phyloP scores from a whole-genome alignment of 306 rosid genomes.

The Lupinus albus region DNA sequence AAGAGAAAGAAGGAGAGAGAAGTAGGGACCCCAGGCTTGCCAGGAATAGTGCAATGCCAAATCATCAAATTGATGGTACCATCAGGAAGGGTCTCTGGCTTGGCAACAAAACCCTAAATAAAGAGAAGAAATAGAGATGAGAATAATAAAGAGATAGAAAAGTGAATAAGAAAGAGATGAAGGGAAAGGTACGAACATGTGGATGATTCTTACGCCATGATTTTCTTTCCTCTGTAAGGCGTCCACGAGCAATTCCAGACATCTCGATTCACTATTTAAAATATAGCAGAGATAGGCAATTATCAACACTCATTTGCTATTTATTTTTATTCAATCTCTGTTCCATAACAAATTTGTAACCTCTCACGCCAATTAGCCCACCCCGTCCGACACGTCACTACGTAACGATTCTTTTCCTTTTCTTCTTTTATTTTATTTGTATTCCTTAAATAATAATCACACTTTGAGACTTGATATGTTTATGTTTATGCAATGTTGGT shows the following conservation, averaged over 20 bases:
- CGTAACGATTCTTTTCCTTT: too few species aligned
- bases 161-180: background rate
- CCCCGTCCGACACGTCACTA: too few species aligned
- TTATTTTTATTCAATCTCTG: background rate
- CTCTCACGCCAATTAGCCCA: too few species aligned
- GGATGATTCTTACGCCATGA: slow-evolving; percentile 97
- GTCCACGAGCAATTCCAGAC: slow-evolving; percentile 92
- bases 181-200: slow-evolving; percentile 60
- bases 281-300: too few species aligned
- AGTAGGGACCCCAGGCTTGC: slow-evolving; percentile 71
- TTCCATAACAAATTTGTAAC: too few species aligned
- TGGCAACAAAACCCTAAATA: slow-evolving; percentile 90
- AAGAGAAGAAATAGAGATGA: background rate
- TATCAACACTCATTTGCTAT: too few species aligned
- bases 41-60: slow-evolving; percentile 97
- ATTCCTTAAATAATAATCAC: too few species aligned
- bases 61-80: slow-evolving; percentile 89
- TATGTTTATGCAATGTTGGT: too few species aligned
- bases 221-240: slow-evolving; percentile 88
- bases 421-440: too few species aligned
- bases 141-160: background rate
- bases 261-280: slow-evolving; percentile 8
- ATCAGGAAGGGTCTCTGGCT: slow-evolving; percentile 79
- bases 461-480: too few species aligned
- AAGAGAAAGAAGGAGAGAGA: background rate